Evolutionary conservation across 305 asterid species (phyloP), one percentile per base, ranked within the genome.

Genomic region (Salvia sclarea): DNA sequence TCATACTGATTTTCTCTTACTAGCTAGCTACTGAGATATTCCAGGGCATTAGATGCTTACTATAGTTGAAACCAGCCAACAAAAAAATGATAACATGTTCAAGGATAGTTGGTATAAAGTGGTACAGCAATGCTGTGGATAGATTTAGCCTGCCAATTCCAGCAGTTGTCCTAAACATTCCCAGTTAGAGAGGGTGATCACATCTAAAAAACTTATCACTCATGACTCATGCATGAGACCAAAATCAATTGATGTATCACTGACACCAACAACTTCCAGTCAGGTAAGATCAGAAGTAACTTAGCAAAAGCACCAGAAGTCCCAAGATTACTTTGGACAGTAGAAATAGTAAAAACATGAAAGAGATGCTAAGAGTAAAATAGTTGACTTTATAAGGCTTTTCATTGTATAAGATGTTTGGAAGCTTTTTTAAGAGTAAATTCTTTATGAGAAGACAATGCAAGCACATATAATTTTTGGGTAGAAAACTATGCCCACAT

Each of bases 201-300:
- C 17, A 30, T 33, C 30, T 25, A 24, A 68, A 49, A 24, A 31
- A 31, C 8, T 61, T n/a, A 44, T 30, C n/a, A 11, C 41, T 49
- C 18, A 35, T 31, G 62, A 38, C 33, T 30, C n/a, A 11, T 31
- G 40, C 18, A 35, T 31, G 62, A 38, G 55, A 66, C 9, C 20
- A 68, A 54, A 38, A 41, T 35, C 31, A 58, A 47, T 25, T 38
- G 16, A 60, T 41, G 52, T 67, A 14, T 33, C 10, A 47, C 17
- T 44, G 47, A 53, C 54, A 44, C 14, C 40, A 62, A 21, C 37
- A 48, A 17, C 66, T 70, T 41, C 63, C 69, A 28, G 67, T 65
- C 59, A 49, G 44, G 66, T 58, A 54, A 40, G 55, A 65, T 13
- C 9, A 40, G 58, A 69, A 18, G n/a, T n/a, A n/a, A n/a, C n/a